These are phyloP conservation scores for Penicillium hordei DNA, from an alignment of 2,329 filamentous ascomycete species.

Conservation along the genomic window DNA sequence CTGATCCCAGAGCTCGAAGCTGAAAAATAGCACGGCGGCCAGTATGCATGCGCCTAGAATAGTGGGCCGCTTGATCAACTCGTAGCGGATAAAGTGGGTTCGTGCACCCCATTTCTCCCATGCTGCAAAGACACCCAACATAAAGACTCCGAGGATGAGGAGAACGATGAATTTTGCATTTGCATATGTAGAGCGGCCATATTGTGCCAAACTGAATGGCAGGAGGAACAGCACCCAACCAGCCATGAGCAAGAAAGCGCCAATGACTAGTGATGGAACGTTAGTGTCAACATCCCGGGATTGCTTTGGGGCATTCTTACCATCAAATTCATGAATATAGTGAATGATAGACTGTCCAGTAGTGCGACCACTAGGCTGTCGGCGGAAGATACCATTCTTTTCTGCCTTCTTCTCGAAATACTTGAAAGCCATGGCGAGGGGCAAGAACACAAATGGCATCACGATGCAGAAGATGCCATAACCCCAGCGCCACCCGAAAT, in stretches of 20 bases:
- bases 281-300: slow-evolving; percentile 40
- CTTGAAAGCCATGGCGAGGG: slow-evolving; percentile 56
- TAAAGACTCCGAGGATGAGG: slow-evolving; percentile 54
- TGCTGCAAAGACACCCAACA: slow-evolving; percentile 54
- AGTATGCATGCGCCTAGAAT: slow-evolving; percentile 55
- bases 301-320: slow-evolving; percentile 48
- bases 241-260: slow-evolving; percentile 51
- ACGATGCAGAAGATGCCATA: slow-evolving; percentile 64
- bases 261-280: slow-evolving; percentile 18
- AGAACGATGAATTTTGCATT: slow-evolving; percentile 53
- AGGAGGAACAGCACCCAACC: slow-evolving; percentile 66
- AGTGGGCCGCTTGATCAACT: slow-evolving; percentile 51
- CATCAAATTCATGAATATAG: slow-evolving; percentile 64
- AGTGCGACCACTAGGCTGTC: slow-evolving; percentile 48
- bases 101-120: slow-evolving; percentile 57
- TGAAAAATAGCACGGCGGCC: slow-evolving; percentile 50
- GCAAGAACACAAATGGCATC: slow-evolving; percentile 56
- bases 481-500: slow-evolving; percentile 61
- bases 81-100: slow-evolving; percentile 56
- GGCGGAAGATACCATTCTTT: slow-evolving; percentile 53
- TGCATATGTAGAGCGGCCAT: slow-evolving; percentile 43
- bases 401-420: slow-evolving; percentile 59
- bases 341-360: slow-evolving; percentile 49
- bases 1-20: slow-evolving; percentile 54
- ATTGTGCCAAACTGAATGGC: slow-evolving; percentile 59